Conservation (phyloP, 306 rosid species). For the Begonia masoniana region DNA sequence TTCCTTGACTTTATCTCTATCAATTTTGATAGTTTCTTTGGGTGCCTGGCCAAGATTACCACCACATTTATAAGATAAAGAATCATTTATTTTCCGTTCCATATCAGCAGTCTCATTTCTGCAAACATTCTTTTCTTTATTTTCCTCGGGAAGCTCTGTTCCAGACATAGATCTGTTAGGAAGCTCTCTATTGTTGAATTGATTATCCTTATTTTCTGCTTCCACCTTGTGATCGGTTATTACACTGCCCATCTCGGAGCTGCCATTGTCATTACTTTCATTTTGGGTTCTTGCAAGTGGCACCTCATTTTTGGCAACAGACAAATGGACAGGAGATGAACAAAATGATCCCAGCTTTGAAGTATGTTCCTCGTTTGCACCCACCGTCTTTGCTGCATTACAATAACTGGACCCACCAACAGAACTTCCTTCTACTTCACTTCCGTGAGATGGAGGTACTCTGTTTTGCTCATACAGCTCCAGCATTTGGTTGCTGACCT, state of each 20-base stretch:
- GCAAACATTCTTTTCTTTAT: conserved; percentile 37
- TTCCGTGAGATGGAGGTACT: conserved; percentile 43
- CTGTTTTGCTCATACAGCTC: conserved; percentile 92
- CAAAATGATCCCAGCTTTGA: conserved; percentile 46
- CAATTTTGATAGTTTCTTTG: conserved; percentile 69
- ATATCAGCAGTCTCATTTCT: too few species aligned
- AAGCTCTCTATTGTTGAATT: conserved; percentile 34
- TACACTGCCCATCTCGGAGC: conserved; percentile 34
- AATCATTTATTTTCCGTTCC: conserved; percentile 47
- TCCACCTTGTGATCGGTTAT: conserved; percentile 32
- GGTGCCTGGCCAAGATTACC: conserved; percentile 44
- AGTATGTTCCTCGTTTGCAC: conserved; percentile 46
- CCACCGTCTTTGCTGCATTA: conserved; percentile 23
- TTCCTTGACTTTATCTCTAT: conserved; percentile 86
- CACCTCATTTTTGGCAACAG: conserved; percentile 34
- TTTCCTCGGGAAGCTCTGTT: conserved; percentile 30
- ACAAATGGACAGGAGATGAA: conserved; percentile 27
- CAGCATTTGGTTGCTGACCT: conserved; percentile 97
- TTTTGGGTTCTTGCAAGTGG: conserved; percentile 27
- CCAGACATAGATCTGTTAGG: conserved; percentile 29
- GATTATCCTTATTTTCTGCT: conserved; percentile 38
- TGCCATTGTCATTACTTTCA: conserved; percentile 46
- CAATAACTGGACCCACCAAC: conserved; percentile 44
- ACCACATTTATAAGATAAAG: conserved; percentile 20
- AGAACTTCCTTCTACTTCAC: conserved; percentile 59